Percentiles rank a stretch among this genome's conserved stretches.
Conservation (phyloP, 2,329 filamentous ascomycete genomes). For the Aphanocladium album region DNA sequence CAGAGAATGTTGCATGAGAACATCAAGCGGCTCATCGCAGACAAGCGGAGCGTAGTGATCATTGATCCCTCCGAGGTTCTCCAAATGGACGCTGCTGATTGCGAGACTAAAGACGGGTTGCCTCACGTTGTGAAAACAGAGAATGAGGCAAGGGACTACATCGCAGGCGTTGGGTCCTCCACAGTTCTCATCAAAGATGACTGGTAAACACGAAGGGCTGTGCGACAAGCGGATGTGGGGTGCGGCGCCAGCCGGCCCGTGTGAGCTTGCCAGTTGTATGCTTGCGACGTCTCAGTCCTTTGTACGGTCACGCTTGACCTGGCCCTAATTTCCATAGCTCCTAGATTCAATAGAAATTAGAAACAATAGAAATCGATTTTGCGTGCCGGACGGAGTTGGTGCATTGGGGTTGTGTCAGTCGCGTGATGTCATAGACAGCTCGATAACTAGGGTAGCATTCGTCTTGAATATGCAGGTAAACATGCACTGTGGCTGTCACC, state of each 20-base stretch:
- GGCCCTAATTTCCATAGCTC: too few relatives aligned
- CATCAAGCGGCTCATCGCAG: slow-evolving; percentile 21
- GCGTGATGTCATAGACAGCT: too few relatives aligned
- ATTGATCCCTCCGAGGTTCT: slow-evolving; percentile 26
- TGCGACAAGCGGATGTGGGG: too few relatives aligned
- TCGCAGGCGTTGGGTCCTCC: slow-evolving; percentile 27
- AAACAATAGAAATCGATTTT: too few relatives aligned
- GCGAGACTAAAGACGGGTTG: slow-evolving; percentile 1
- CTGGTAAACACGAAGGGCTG: slow-evolving; percentile 11
- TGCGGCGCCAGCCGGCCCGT: too few relatives aligned
- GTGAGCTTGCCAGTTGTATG: too few relatives aligned
- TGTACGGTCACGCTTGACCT: too few relatives aligned
- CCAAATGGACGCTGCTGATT: slow-evolving; percentile 15
- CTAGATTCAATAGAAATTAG: too few relatives aligned
- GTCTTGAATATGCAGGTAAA: neutral
- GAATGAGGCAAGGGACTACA: slow-evolving; percentile 23
- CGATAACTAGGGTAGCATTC: neutral
- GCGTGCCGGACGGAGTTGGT: too few relatives aligned
- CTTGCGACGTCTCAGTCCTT: too few relatives aligned
- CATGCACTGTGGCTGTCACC: neutral
- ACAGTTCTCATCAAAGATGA: slow-evolving; percentile 21
- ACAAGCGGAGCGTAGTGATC: slow-evolving; percentile 24
- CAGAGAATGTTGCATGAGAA: slow-evolving; percentile 25
- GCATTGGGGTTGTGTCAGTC: too few relatives aligned
- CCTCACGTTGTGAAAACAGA: slow-evolving; percentile 22